These are phyloP conservation scores for Gymnopilus junonius DNA, from an alignment of 768 basidiomycete species.

Conservation along the genomic window DNA sequence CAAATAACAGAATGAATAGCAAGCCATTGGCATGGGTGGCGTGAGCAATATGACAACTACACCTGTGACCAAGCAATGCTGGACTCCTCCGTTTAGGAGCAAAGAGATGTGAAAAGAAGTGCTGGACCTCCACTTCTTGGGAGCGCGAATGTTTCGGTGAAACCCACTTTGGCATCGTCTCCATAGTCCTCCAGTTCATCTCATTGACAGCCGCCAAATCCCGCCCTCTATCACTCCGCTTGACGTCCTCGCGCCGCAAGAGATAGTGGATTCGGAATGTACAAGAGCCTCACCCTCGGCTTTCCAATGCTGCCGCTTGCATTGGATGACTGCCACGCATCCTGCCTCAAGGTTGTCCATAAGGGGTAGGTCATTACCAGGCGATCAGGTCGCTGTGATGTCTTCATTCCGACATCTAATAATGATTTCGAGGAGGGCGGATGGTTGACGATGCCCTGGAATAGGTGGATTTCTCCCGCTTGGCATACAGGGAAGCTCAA, in stretches of 20 bases:
- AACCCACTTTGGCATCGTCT: neutral
- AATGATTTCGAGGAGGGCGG: conserved; percentile 23
- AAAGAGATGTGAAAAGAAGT: neutral
- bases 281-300: conserved; percentile 14
- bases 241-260: conserved; percentile 18
- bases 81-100: neutral
- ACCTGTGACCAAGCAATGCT: neutral
- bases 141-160: conserved; percentile 4
- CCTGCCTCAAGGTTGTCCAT: neutral
- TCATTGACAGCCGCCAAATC: conserved; percentile 12
- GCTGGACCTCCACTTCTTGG: neutral
- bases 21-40: conserved; percentile 11
- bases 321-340: neutral
- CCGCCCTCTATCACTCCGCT: conserved; percentile 21
- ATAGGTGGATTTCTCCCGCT: conserved; percentile 3
- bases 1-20: conserved; percentile 3
- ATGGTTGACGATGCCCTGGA: conserved; percentile 15
- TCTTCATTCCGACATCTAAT: conserved; percentile 16
- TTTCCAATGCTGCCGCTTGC: conserved; percentile 14
- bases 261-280: conserved; percentile 8
- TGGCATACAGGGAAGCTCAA: conserved; percentile 8
- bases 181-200: neutral
- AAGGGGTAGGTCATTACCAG: conserved; percentile 16
- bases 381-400: conserved; percentile 33
- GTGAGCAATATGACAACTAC: conserved; percentile 13